These are phyloP conservation scores for Sarocladiaceae sp. DNA, from an alignment of 2,329 filamentous ascomycete genomes.

Conservation along the genomic window DNA sequence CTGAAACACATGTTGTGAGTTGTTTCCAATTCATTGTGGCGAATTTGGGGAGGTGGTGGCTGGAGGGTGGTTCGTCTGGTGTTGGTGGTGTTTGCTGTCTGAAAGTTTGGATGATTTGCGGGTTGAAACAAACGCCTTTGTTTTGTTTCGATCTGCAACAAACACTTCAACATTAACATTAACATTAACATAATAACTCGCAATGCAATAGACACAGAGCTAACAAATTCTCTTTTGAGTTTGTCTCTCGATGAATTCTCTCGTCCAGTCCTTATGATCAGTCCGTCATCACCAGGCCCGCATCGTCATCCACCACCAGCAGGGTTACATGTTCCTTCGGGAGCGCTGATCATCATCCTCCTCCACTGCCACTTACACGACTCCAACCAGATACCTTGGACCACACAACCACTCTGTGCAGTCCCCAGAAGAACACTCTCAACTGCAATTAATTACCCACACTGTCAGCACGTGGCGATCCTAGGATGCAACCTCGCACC, in stretches of 20 bases:
- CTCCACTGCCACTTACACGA: neutral
- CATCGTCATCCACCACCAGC: neutral
- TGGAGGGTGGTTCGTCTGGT: no score
- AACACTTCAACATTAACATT: no score
- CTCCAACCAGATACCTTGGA: neutral
- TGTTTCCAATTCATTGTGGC: neutral
- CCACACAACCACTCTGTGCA: neutral
- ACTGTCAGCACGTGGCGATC: neutral
- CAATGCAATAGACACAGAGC: no score
- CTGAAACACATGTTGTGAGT: neutral
- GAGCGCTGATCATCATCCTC: neutral
- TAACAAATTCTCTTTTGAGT: no score
- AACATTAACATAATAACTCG: no score
- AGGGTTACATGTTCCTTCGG: slow-evolving; percentile 7
- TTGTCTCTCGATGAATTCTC: no score
- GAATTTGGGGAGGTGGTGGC: no score
- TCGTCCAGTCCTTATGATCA: no score
- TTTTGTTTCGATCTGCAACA: no score
- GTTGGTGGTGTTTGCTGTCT: neutral
- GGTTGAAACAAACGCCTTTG: no score
- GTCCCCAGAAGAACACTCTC: neutral
- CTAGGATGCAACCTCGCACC: neutral
- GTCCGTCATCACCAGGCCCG: neutral
- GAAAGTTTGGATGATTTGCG: no score
- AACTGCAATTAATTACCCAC: neutral